Percentiles rank a stretch among this genome's conserved stretches.
These are phyloP conservation scores for Leishmania turanica DNA, from an alignment of 208 protist genomes.

Conservation along the genomic window DNA sequence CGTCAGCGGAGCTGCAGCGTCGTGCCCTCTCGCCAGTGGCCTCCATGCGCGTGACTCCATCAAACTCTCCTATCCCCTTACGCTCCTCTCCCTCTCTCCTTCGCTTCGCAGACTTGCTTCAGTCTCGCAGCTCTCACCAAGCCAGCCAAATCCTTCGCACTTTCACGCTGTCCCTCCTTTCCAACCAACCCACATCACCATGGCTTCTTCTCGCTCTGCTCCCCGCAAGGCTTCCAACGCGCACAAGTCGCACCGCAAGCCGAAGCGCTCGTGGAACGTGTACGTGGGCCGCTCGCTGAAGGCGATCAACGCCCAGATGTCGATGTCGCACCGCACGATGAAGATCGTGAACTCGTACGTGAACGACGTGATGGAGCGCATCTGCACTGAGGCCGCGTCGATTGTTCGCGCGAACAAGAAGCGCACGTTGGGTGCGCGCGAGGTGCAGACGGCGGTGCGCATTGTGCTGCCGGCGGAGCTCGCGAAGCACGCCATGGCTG, in stretches of 20 bases:
- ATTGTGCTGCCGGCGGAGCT: slow-evolving; percentile 97
- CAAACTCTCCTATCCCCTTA: background rate
- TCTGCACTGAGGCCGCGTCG: slow-evolving; percentile 93
- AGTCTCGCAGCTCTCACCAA: background rate
- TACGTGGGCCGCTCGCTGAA: slow-evolving; percentile 95
- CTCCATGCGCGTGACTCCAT: background rate
- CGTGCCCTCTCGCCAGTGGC: background rate
- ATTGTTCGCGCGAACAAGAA: slow-evolving; percentile 96
- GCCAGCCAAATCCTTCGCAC: background rate
- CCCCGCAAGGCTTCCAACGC: slow-evolving; percentile 20
- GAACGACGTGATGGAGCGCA: slow-evolving; percentile 97
- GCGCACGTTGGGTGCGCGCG: slow-evolving; percentile 94
- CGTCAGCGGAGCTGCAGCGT: background rate
- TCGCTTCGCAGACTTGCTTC: no score
- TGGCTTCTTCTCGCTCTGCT: slow-evolving; percentile 60
- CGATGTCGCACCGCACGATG: slow-evolving; percentile 96
- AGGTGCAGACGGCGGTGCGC: slow-evolving; percentile 97
- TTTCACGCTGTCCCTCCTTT: background rate
- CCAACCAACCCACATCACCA: slow-evolving; percentile 14
- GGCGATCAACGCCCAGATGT: slow-evolving; percentile 96
- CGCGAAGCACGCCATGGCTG: slow-evolving; percentile 98
- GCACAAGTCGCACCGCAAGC: slow-evolving; percentile 63
- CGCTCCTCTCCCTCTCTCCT: background rate
- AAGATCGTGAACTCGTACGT: slow-evolving; percentile 98
- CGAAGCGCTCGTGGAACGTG: slow-evolving; percentile 82